phyloP scores from a whole-genome alignment of 495 filamentous ascomycete species.

The Penicillium paradoxum region DNA sequence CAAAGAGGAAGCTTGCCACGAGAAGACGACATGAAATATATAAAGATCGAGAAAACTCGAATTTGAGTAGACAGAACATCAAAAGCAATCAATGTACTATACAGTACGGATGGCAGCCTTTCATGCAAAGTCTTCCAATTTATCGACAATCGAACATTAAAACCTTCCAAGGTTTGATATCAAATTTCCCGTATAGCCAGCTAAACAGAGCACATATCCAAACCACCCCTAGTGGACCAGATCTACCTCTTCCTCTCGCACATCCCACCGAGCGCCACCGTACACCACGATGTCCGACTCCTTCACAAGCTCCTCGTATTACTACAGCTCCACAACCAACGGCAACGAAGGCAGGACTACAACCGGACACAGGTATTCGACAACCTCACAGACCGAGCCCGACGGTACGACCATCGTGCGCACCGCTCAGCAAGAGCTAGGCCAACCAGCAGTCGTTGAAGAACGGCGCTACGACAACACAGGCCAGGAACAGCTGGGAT shows the following conservation, averaged over 20 bases:
- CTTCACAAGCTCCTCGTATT: slow-evolving; percentile 29
- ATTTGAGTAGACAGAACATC: not conserved
- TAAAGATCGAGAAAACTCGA: not conserved
- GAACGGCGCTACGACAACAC: slow-evolving; percentile 34
- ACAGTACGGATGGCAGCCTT: too few species aligned
- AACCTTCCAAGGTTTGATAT: not conserved
- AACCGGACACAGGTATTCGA: slow-evolving; percentile 35
- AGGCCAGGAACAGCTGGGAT: slow-evolving; percentile 28
- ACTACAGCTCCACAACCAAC: slow-evolving; percentile 31
- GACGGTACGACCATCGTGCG: slow-evolving; percentile 37
- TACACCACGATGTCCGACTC: slow-evolving; percentile 19
- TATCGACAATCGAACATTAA: not conserved
- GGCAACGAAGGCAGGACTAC: slow-evolving; percentile 19
- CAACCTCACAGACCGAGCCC: slow-evolving; percentile 28
- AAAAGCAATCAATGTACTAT: not conserved
- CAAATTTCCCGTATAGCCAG: not conserved
- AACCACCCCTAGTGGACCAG: slow-evolving; percentile 5
- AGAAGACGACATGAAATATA: not conserved
- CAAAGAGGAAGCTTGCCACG: slow-evolving; percentile 8
- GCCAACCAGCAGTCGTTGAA: slow-evolving; percentile 30
- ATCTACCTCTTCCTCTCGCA: slow-evolving; percentile 2
- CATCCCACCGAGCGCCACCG: slow-evolving; percentile 5
- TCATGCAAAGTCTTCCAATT: not conserved
- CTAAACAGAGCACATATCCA: not conserved
- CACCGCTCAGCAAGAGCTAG: slow-evolving; percentile 36